Evolutionary conservation across 1,284 basidiomycete genomes (phyloP).

Genomic region (Boletus sp.): DNA sequence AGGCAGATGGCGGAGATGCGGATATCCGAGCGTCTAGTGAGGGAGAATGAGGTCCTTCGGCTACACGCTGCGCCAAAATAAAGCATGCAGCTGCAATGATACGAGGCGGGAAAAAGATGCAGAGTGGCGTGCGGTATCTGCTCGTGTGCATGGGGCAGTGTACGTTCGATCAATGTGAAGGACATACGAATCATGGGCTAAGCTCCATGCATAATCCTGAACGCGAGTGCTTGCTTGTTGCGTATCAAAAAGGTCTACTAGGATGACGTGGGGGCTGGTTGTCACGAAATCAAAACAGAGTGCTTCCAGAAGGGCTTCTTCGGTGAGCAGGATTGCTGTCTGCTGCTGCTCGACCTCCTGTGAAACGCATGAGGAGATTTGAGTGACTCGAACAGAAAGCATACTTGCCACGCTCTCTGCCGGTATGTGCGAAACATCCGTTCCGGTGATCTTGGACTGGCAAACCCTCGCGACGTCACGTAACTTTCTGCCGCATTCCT

Average conservation of each 20-base stretch:
- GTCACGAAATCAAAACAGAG: conserved; percentile 91
- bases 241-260: conserved; percentile 63
- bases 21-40: conserved; percentile 70
- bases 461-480: conserved; percentile 77
- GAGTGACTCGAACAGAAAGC: conserved; percentile 1
- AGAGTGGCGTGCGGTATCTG: conserved; percentile 74
- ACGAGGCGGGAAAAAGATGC: conserved; percentile 60
- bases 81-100: conserved; percentile 72
- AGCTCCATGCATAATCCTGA: conserved; percentile 75
- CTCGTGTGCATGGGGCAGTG: conserved; percentile 10
- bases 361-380: conserved; percentile 7
- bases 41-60: conserved; percentile 66
- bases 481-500: conserved; percentile 85
- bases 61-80: conserved; percentile 64
- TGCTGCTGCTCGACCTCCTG: conserved; percentile 77
- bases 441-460: conserved; percentile 62
- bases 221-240: conserved; percentile 45
- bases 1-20: conserved; percentile 54
- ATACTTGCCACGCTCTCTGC: conserved; percentile 56
- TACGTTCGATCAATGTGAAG: conserved; percentile 1
- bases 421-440: conserved; percentile 53
- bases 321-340: conserved; percentile 68
- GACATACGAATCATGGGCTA: conserved; percentile 80
- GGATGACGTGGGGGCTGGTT: conserved; percentile 74
- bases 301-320: conserved; percentile 82